phyloP scores from a whole-genome alignment of 1,284 basidiomycete genomes.

The Apiotrichum brassicae region DNA sequence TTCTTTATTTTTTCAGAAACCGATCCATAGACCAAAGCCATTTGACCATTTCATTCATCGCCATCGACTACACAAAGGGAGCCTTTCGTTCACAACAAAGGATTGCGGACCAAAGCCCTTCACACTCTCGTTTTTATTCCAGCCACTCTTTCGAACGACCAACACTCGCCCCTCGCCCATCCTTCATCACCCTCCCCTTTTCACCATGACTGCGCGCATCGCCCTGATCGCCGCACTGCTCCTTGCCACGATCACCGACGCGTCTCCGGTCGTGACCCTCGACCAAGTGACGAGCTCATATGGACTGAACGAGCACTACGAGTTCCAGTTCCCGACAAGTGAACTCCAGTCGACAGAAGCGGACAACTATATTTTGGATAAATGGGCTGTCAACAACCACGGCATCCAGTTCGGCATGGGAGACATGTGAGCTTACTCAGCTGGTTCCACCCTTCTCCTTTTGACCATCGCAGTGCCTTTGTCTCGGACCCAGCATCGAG shows the following conservation, averaged over 20 bases:
- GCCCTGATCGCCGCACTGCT: slow-evolving; percentile 8
- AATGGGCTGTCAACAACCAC: slow-evolving; percentile 32
- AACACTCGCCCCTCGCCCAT: too few species aligned
- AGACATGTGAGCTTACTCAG: slow-evolving; percentile 27
- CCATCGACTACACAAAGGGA: too few species aligned
- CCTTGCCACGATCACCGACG: not conserved
- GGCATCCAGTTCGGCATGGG: slow-evolving; percentile 29
- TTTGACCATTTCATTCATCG: too few species aligned
- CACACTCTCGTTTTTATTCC: too few species aligned
- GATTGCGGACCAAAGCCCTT: too few species aligned
- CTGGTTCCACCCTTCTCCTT: not conserved
- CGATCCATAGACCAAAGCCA: too few species aligned
- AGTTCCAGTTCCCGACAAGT: slow-evolving; percentile 27
- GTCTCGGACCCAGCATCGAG: slow-evolving; percentile 26
- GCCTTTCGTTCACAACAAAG: too few species aligned
- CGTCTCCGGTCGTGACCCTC: slow-evolving; percentile 1
- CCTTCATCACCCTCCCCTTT: too few species aligned
- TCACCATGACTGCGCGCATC: not conserved
- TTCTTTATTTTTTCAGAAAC: too few species aligned
- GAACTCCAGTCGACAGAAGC: slow-evolving; percentile 22
- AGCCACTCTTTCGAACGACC: too few species aligned
- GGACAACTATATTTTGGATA: slow-evolving; percentile 19
- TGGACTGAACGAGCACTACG: slow-evolving; percentile 23
- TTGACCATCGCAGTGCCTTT: slow-evolving; percentile 23
- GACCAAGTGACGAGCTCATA: slow-evolving; percentile 5